Evolutionary conservation across 73 alveolate genomes (phyloP).

Genomic region (Strombidium stylifer): DNA sequence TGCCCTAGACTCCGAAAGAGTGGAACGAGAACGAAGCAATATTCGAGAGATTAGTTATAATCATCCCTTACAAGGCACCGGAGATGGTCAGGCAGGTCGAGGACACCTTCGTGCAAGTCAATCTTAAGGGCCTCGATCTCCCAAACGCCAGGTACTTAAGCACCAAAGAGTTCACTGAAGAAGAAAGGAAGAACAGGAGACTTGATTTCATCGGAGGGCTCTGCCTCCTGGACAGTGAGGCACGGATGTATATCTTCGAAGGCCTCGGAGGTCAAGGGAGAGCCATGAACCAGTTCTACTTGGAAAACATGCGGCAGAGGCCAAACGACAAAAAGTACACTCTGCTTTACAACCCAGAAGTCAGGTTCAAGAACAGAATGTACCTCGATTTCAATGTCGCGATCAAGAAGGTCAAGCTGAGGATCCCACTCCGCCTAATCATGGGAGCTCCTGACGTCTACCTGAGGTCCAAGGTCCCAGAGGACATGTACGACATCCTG

Average conservation of each 20-base stretch:
- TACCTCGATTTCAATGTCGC: constrained; percentile 63
- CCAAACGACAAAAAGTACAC: constrained; percentile 55
- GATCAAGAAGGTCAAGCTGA: constrained; percentile 60
- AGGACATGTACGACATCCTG: constrained; percentile 71
- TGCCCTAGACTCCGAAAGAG: too few relatives aligned
- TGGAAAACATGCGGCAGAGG: constrained; percentile 41
- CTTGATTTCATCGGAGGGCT: constrained; percentile 69
- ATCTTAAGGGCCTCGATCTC: constrained; percentile 50
- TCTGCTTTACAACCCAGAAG: constrained; percentile 68
- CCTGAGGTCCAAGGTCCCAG: constrained; percentile 72
- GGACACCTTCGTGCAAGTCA: constrained; percentile 40
- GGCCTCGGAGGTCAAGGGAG: constrained; percentile 73
- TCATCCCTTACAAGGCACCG: constrained; percentile 62
- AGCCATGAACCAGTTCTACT: constrained; percentile 47
- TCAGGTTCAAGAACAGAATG: constrained; percentile 56
- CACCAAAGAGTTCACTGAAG: constrained; percentile 58
- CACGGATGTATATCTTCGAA: constrained; percentile 63
- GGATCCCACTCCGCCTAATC: constrained; percentile 58
- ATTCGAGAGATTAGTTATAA: constrained; percentile 64
- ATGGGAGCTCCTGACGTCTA: constrained; percentile 73
- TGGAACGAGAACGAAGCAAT: constrained; percentile 45
- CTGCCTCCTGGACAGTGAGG: constrained; percentile 63
- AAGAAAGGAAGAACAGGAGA: constrained; percentile 43
- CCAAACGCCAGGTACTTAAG: constrained; percentile 51
- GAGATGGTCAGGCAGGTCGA: constrained; percentile 43